Evolutionary conservation across 108 stramenopile genomes (phyloP), one percentile per base, ranked within the genome.

Genomic region (Cyclotella baltica): DNA sequence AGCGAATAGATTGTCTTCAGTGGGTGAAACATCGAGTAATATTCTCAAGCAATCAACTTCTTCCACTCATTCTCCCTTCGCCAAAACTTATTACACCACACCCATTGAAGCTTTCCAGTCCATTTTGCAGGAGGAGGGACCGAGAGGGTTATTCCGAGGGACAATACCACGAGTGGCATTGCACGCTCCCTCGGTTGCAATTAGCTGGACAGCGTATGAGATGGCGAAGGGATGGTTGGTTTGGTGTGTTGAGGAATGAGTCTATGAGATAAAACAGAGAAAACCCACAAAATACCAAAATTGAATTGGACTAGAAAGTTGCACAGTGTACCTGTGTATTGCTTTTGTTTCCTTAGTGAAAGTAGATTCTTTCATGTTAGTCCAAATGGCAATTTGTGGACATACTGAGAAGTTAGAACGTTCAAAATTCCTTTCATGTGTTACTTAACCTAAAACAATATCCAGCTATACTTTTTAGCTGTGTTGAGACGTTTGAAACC

Each of bases 121-220:
- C 53, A 97, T 99, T 29, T 59, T 80, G n/a, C 82, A 87, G 55
- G 84, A 91, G 52, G 99, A 99, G 71, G 99, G 99, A 35, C 30
- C 48, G 11, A 62, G 64, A 6, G 99, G 97, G 15, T 95, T 99
- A 53, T 97, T 93, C 78, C 88, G 96, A 1, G 98, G 98, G 10
- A 55, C 90, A 55, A 57, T 87, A 58, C 96, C 97, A 16, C 73
- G 98, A 20, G 75, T 98, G 40, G 72, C 97, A 67, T 86, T 92
- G 18, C 97, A 98, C 67, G 94, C 98, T 25, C 99, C 99, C 9
- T 90, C 96, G 9, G 98, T 98, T 30, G 99, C 99, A 29, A 98
- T 99, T 64, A 92, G 91, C 25, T 99, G 99, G 98, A 98, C 98
- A 1, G 92, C 96, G 51, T 99, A 99, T 80, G 98, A 98, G 85